Conservation (phyloP, 73 alveolate genomes). For the Blepharisma stoltei region DNA sequence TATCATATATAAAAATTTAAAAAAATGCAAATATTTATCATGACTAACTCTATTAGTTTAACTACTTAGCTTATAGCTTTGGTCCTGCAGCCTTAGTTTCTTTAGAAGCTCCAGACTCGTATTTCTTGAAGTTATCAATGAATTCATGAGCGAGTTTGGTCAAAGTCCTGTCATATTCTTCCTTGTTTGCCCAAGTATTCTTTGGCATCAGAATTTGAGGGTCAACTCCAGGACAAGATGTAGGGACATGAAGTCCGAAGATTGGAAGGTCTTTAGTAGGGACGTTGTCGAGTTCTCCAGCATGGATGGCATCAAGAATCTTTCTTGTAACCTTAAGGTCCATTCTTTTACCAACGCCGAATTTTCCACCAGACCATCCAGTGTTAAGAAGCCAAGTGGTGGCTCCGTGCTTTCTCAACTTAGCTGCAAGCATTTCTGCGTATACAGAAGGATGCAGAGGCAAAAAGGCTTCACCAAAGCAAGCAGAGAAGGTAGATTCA, state of each 20-base stretch:
- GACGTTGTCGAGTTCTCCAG: conserved; percentile 72
- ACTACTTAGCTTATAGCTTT: background rate
- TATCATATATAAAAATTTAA: too few species aligned
- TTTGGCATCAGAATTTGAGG: conserved; percentile 59
- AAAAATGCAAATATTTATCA: too few species aligned
- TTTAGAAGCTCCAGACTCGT: conserved; percentile 40
- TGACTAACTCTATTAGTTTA: too few species aligned
- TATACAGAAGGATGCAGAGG: conserved; percentile 89
- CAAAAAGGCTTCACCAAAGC: conserved; percentile 95
- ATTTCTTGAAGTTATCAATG: conserved; percentile 51
- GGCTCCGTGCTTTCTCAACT: conserved; percentile 76
- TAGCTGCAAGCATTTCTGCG: conserved; percentile 92
- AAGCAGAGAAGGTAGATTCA: conserved; percentile 93
- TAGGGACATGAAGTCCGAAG: conserved; percentile 77
- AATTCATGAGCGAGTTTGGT: background rate
- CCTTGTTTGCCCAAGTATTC: conserved; percentile 28
- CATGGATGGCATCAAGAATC: conserved; percentile 91
- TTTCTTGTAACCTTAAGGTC: conserved; percentile 78
- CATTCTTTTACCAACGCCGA: conserved; percentile 92
- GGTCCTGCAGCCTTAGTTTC: conserved; percentile 50
- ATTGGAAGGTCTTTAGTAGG: conserved; percentile 48
- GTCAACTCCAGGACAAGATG: conserved; percentile 74
- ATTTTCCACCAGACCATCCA: conserved; percentile 97
- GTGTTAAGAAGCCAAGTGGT: conserved; percentile 92
- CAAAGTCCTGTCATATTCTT: conserved; percentile 4